Evolutionary conservation across 1,284 basidiomycete genomes (phyloP), one percentile per base, ranked within the genome.

Genomic region (Agaricales sp.): DNA sequence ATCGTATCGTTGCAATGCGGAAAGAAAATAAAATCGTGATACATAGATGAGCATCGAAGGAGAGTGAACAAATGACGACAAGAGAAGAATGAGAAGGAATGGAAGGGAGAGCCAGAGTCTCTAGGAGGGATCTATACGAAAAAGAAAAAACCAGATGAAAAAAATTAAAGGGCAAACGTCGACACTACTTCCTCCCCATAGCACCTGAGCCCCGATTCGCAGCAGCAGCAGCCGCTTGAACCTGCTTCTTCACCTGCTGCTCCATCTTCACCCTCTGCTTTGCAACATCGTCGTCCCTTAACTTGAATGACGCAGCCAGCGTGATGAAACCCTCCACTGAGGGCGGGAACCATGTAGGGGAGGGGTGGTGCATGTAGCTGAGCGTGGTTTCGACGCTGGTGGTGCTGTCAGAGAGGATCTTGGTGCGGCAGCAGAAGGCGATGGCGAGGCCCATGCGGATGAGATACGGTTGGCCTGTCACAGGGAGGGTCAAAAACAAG

Each of bases 261-360:
- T 84, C 80, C 68, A 87, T 75, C 61, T 88, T 88, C 37, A 74
- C 61, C 2, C 86, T 74, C 57, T 85, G 78, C 61, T 90, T 91
- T 22, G 79, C 73, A 23, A 92, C 58, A 53, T 90, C 87, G 51
- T 91, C 88, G 55, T 92, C 90, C 60, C 86, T 90, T 50, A 92
- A 63, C 63, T 86, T 90, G 57, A 84, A 69, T 3, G 75, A 71
- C 18, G 77, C 67, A 0, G 78, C 77, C 4, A 82, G 71, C 14
- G 76, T 68, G 26, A 92, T 63, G 54, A 92, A 75, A 1, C 75
- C 70, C 39, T 86, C 85, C 0, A 81, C 72, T 2, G 68, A 68
- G 0, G 75, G 65, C 0, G 82, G 81, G 0, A 86, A 68, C 51
- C 68, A 67, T 12, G 68, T 62, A 1, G 71, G 58, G 19, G 81